phyloP scores from a whole-genome alignment of 345 rosid genomes.

The Hirschfeldia incana region DNA sequence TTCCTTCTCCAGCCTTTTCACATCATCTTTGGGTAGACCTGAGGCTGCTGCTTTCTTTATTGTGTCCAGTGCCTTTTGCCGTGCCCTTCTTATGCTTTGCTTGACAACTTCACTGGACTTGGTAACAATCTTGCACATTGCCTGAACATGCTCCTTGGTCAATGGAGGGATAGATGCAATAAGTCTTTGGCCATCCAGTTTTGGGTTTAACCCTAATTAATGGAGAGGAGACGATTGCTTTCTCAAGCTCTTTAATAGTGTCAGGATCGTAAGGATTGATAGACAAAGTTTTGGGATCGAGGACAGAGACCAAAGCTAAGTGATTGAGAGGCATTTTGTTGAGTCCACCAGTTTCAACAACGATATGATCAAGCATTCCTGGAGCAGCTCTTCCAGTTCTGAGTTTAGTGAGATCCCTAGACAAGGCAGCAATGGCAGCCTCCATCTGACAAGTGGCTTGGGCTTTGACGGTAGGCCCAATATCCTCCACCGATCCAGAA shows the following conservation, averaged over 20 bases:
- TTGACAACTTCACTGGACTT: no score
- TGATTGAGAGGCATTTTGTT: constrained; percentile 80
- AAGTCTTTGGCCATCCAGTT: constrained; percentile 73
- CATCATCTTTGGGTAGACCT: no score
- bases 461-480: constrained; percentile 71
- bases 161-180: constrained; percentile 86
- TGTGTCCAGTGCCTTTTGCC: no score
- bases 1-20: no score
- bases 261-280: constrained; percentile 90
- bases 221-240: constrained; percentile 83
- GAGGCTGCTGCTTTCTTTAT: constrained; percentile 20
- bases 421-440: constrained; percentile 74
- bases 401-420: constrained; percentile 74
- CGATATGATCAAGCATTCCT: constrained; percentile 94
- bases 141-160: background rate
- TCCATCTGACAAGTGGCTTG: constrained; percentile 79
- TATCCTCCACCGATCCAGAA: constrained; percentile 58
- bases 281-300: constrained; percentile 84
- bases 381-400: constrained; percentile 91
- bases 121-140: no score
- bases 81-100: no score
- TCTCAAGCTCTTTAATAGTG: constrained; percentile 73
- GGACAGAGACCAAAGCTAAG: constrained; percentile 80
- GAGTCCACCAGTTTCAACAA: constrained; percentile 67
- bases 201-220: constrained; percentile 81